phyloP scores from a whole-genome alignment of 345 rosid species.

The Citrus maxima region DNA sequence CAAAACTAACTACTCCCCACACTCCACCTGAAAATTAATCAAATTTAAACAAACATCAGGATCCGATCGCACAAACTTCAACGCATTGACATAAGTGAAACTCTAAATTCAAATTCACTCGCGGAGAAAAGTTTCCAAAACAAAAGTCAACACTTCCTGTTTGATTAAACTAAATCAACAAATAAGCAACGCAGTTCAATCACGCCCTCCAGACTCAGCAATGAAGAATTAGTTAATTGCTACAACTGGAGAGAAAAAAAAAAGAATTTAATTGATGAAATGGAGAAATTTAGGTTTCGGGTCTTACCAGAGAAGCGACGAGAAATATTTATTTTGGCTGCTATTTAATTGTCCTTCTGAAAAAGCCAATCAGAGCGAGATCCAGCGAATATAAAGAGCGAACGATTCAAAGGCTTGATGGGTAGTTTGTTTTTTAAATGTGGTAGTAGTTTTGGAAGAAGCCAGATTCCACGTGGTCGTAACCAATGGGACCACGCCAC shows the following conservation, averaged over 20 bases:
- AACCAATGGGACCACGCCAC: constrained; percentile 17
- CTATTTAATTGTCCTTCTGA: background rate
- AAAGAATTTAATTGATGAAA: background rate
- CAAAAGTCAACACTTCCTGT: background rate
- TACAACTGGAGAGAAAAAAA: background rate
- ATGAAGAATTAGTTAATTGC: background rate
- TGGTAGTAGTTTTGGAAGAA: background rate
- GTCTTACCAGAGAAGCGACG: constrained; percentile 2
- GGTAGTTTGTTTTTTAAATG: background rate
- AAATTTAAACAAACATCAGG: background rate
- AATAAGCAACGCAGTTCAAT: background rate
- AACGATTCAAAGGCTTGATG: constrained; percentile 25
- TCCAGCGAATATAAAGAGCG: constrained; percentile 15
- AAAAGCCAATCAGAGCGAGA: constrained; percentile 4
- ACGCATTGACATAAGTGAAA: background rate
- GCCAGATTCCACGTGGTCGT: background rate
- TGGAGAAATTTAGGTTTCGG: background rate
- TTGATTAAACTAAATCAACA: background rate
- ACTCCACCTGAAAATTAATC: background rate
- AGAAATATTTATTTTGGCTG: background rate
- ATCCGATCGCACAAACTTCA: background rate
- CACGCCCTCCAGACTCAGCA: background rate
- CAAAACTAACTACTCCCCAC: background rate
- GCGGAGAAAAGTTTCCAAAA: background rate
- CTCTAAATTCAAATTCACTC: background rate